Percentiles rank a stretch among this genome's conserved stretches.
Conservation (phyloP, 2,329 filamentous ascomycete species). For the Colletotrichum australisinense region DNA sequence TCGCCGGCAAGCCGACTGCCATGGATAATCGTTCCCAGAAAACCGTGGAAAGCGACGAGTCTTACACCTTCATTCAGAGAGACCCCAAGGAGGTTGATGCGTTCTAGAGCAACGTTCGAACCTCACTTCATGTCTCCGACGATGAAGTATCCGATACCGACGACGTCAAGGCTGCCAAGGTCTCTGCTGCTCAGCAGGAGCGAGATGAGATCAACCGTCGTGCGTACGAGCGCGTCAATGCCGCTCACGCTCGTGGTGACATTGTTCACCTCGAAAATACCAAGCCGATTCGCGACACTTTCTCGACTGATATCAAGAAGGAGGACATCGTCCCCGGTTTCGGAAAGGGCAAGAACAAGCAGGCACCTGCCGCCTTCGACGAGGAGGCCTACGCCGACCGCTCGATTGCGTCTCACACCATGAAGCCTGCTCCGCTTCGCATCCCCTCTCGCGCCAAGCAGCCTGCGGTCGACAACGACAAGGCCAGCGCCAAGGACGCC, state of each 20-base stretch:
- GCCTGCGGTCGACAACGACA: not conserved
- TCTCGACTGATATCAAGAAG: constrained; percentile 19
- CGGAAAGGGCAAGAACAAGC: not conserved
- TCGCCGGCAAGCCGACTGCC: not conserved
- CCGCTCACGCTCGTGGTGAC: constrained; percentile 7
- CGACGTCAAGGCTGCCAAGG: not conserved
- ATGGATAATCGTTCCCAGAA: not conserved
- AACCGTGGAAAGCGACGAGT: not conserved
- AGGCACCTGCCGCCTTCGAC: not conserved
- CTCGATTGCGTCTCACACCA: constrained; percentile 33
- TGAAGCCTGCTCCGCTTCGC: constrained; percentile 33
- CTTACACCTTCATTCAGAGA: constrained; percentile 18
- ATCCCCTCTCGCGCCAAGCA: constrained; percentile 24
- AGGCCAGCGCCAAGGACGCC: not conserved
- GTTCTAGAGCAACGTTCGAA: constrained; percentile 47
- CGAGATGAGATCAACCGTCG: constrained; percentile 5
- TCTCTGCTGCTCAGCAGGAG: not conserved
- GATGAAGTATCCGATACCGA: constrained; percentile 39
- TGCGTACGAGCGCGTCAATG: constrained; percentile 21
- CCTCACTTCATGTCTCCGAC: constrained; percentile 44
- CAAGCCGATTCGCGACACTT: constrained; percentile 10
- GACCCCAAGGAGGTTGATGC: constrained; percentile 41
- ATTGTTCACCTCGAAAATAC: constrained; percentile 16
- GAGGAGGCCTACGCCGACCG: constrained; percentile 28
- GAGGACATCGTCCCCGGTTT: constrained; percentile 16